phyloP scores from a whole-genome alignment of 495 filamentous ascomycete species.

The Penicilliopsis zonata region DNA sequence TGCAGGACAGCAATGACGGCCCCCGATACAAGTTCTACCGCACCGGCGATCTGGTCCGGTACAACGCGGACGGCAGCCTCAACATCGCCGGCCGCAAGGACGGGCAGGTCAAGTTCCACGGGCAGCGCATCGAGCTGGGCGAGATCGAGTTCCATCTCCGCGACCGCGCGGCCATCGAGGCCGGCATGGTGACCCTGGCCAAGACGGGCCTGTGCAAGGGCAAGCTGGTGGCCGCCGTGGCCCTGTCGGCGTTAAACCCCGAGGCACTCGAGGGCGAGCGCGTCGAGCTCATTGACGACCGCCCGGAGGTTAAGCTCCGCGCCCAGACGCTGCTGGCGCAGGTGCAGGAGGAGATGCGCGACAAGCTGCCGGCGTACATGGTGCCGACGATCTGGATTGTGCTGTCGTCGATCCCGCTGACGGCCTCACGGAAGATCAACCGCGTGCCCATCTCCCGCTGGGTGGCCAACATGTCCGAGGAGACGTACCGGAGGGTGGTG shows the following conservation, averaged over 20 bases:
- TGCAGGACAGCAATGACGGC: conserved; percentile 11
- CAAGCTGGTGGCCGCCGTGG: neutral
- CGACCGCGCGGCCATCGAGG: neutral
- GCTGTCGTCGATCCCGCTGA: neutral
- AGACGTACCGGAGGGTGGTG: too few species aligned
- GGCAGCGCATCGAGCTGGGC: conserved; percentile 38
- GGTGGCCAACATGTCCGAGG: neutral
- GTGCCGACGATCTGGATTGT: neutral
- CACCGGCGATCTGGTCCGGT: conserved; percentile 39
- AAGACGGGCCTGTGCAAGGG: neutral
- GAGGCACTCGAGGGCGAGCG: neutral
- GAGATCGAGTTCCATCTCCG: conserved; percentile 37
- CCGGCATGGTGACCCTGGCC: neutral
- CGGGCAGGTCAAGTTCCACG: conserved; percentile 38
- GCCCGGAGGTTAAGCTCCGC: neutral
- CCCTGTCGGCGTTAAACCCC: neutral
- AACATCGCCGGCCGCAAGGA: conserved; percentile 37
- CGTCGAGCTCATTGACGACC: neutral
- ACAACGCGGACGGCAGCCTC: conserved; percentile 29
- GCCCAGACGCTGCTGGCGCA: neutral
- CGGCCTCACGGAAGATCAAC: neutral
- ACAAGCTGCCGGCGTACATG: neutral
- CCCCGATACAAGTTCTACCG: conserved; percentile 32
- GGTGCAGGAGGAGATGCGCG: too few species aligned
- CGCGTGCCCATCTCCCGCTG: neutral